A percentile compares a stretch with the other conserved stretches of the same genome.
phyloP scores from a whole-genome alignment of 2,329 filamentous ascomycete genomes.

The Aureobasidium sp. region DNA sequence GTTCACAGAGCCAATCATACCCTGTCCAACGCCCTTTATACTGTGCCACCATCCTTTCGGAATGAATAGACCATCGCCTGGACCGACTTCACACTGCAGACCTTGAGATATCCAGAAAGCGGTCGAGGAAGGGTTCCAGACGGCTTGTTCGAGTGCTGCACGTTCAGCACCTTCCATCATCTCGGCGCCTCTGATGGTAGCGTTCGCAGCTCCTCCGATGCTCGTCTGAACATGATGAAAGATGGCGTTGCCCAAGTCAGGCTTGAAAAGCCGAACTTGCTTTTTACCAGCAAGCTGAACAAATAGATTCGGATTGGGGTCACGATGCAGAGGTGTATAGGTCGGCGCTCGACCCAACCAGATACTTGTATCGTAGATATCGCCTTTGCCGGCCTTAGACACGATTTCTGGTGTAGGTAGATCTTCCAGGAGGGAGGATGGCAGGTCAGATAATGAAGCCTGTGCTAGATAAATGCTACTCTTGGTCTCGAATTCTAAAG shows the following conservation, averaged over 20 bases:
- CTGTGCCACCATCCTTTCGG: slow-evolving; percentile 85
- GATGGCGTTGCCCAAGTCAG: slow-evolving; percentile 53
- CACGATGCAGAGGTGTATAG: slow-evolving; percentile 81
- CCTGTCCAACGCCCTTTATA: slow-evolving; percentile 54
- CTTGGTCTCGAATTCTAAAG: background rate
- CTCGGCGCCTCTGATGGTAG: slow-evolving; percentile 62
- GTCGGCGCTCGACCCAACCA: slow-evolving; percentile 86
- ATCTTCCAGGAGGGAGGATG: slow-evolving; percentile 52
- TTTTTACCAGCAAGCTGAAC: slow-evolving; percentile 72
- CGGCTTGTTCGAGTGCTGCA: slow-evolving; percentile 52
- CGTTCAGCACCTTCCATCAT: slow-evolving; percentile 85
- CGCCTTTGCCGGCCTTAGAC: slow-evolving; percentile 57
- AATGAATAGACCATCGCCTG: slow-evolving; percentile 69
- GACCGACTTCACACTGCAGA: slow-evolving; percentile 48
- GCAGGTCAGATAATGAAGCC: slow-evolving; percentile 62
- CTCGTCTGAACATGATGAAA: slow-evolving; percentile 48
- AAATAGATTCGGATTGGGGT: slow-evolving; percentile 92
- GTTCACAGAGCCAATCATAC: slow-evolving; percentile 59
- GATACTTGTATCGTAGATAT: slow-evolving; percentile 78
- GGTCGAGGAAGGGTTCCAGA: slow-evolving; percentile 51
- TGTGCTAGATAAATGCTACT: slow-evolving; percentile 76
- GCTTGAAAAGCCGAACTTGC: slow-evolving; percentile 60
- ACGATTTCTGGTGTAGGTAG: slow-evolving; percentile 62
- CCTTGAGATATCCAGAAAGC: slow-evolving; percentile 25
- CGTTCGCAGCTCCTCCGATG: slow-evolving; percentile 32